Conservation (phyloP, 2,329 filamentous ascomycete species). For the Colletotrichum chlorophyti region DNA sequence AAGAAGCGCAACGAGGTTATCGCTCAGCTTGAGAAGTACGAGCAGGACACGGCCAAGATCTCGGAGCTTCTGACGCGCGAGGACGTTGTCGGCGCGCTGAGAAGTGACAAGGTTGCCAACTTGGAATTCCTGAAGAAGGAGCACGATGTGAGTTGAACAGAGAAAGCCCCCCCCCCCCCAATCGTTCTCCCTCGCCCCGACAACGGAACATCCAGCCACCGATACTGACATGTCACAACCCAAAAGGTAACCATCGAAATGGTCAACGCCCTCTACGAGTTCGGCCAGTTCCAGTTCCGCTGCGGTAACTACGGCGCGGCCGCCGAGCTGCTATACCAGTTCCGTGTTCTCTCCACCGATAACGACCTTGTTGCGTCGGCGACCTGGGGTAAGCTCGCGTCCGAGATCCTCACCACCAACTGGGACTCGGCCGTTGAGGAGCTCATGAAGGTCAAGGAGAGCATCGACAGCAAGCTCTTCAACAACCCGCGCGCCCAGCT, state of each 20-base stretch:
- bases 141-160: constrained; percentile 81
- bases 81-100: constrained; percentile 87
- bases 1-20: constrained; percentile 91
- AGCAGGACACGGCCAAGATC: constrained; percentile 89
- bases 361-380: constrained; percentile 96
- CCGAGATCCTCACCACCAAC: constrained; percentile 91
- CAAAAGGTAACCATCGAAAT: constrained; percentile 84
- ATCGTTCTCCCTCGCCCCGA: no score
- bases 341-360: constrained; percentile 96
- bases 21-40: constrained; percentile 79
- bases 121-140: constrained; percentile 97
- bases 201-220: no score
- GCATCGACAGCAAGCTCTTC: constrained; percentile 93
- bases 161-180: no score
- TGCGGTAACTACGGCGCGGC: constrained; percentile 93
- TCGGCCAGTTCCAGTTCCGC: constrained; percentile 97
- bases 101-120: constrained; percentile 98
- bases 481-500: constrained; percentile 96
- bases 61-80: constrained; percentile 85
- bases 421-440: constrained; percentile 96
- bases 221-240: constrained; percentile 13
- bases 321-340: constrained; percentile 93
- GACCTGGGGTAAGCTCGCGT: constrained; percentile 97
- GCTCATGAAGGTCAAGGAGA: constrained; percentile 87
- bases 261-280: constrained; percentile 95